A percentile compares a stretch with the other conserved stretches of the same genome.
phyloP scores from a whole-genome alignment of 75 land plant genomes.

The Pinus albicaulis region DNA sequence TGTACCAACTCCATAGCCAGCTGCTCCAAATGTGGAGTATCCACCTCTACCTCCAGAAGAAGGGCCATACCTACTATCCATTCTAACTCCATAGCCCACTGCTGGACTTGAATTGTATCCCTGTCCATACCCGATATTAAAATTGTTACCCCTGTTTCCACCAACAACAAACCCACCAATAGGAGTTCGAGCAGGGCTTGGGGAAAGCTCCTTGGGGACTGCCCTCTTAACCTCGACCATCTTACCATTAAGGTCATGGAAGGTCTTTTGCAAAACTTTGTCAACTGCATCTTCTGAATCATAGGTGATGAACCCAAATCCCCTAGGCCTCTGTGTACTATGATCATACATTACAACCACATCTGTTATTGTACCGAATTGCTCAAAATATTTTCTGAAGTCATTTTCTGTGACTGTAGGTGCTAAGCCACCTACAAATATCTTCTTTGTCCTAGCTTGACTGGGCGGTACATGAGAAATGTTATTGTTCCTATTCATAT shows the following conservation, averaged over 20 bases:
- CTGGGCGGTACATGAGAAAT: slow-evolving; percentile 59
- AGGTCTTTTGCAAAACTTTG: slow-evolving; percentile 74
- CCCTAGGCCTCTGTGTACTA: slow-evolving; percentile 96
- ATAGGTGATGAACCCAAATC: slow-evolving; percentile 96
- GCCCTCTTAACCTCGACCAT: slow-evolving; percentile 99
- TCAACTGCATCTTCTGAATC: slow-evolving; percentile 99
- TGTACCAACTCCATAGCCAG: slow-evolving; percentile 60
- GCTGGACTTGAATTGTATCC: slow-evolving; percentile 40
- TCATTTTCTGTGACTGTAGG: slow-evolving; percentile 93
- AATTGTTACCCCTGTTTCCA: slow-evolving; percentile 38
- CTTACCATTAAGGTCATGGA: slow-evolving; percentile 97
- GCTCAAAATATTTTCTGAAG: slow-evolving; percentile 94
- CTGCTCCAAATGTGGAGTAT: slow-evolving; percentile 47
- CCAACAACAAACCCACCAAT: slow-evolving; percentile 32
- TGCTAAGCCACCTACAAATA: slow-evolving; percentile 97
- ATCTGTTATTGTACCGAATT: slow-evolving; percentile 95
- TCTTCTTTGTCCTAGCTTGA: slow-evolving; percentile 85
- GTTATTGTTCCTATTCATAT: slow-evolving; percentile 46
- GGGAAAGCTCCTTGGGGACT: slow-evolving; percentile 89
- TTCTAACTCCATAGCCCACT: slow-evolving; percentile 45
- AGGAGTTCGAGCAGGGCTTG: slow-evolving; percentile 56
- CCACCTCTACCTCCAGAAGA: slow-evolving; percentile 59
- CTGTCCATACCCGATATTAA: slow-evolving; percentile 52
- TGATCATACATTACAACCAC: slow-evolving; percentile 99
- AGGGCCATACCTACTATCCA: slow-evolving; percentile 73